Percentiles rank a stretch among this genome's conserved stretches.
Conservation (phyloP, 306 rosid species). For the Phaseolus lunatus region DNA sequence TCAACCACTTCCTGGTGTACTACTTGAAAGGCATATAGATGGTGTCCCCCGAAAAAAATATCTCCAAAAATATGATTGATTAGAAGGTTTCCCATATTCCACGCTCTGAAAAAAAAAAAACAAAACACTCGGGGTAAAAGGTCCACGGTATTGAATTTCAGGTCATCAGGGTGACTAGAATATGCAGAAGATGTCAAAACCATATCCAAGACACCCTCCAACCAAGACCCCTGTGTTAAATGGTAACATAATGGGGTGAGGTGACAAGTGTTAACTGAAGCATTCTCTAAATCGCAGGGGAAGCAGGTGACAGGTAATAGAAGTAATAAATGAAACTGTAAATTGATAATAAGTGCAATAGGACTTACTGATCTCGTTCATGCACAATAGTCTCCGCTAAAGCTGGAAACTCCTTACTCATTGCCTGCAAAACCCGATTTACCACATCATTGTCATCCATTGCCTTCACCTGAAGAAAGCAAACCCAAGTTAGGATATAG, state of each 20-base stretch:
- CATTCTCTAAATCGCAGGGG: constrained; percentile 15
- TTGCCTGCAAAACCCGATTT: constrained; percentile 85
- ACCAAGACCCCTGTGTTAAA: neutral
- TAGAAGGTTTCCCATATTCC: neutral
- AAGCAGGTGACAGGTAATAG: constrained; percentile 28
- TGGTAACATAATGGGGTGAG: constrained; percentile 5
- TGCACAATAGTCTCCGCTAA: constrained; percentile 92
- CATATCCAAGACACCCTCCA: constrained; percentile 13
- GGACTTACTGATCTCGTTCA: constrained; percentile 89
- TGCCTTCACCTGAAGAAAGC: constrained; percentile 76
- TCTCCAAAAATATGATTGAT: neutral
- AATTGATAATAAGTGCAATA: constrained; percentile 35
- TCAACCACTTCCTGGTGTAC: neutral
- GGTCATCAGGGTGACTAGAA: neutral
- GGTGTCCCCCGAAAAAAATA: neutral
- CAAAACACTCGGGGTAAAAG: neutral
- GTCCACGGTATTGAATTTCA: constrained; percentile 14
- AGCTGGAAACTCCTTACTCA: constrained; percentile 91
- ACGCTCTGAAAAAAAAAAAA: neutral
- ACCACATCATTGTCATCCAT: constrained; percentile 89
- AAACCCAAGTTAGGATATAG: constrained; percentile 42
- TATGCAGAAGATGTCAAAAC: constrained; percentile 20
- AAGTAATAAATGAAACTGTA: constrained; percentile 31
- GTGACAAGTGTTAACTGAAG: constrained; percentile 24
- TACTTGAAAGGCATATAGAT: neutral